A percentile compares a stretch with the other conserved stretches of the same genome.
These are phyloP conservation scores for Gaertneriomyces sp. DNA, from an alignment of 192 early-diverging fungal species.

Conservation along the genomic window DNA sequence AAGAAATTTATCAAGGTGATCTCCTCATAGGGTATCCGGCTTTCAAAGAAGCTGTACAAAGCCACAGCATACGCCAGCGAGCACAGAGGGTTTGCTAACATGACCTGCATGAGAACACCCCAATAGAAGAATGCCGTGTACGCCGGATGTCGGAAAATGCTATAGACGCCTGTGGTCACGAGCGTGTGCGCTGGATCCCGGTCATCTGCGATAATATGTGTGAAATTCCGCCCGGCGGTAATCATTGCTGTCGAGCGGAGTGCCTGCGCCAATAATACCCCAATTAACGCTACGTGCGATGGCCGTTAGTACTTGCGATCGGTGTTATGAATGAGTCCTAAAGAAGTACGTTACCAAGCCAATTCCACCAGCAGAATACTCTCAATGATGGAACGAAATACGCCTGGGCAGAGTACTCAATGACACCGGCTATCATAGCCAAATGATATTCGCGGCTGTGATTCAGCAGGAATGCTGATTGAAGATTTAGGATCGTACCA, in stretches of 20 bases:
- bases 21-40: constrained; percentile 80
- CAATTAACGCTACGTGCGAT: constrained; percentile 46
- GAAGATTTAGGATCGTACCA: neutral
- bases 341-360: constrained; percentile 32
- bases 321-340: neutral
- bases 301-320: neutral
- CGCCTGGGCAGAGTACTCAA: constrained; percentile 68
- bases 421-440: constrained; percentile 60
- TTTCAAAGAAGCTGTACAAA: constrained; percentile 71
- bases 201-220: constrained; percentile 70
- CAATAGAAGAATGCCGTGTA: constrained; percentile 96
- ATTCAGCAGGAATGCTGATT: constrained; percentile 68
- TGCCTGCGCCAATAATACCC: constrained; percentile 67
- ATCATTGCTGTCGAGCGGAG: constrained; percentile 84
- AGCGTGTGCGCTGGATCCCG: constrained; percentile 71
- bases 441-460: constrained; percentile 68
- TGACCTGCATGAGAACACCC: constrained; percentile 73
- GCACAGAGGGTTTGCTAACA: constrained; percentile 78
- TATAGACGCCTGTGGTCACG: constrained; percentile 76
- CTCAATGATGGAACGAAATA: constrained; percentile 62
- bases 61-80: constrained; percentile 60
- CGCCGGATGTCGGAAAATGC: constrained; percentile 84
- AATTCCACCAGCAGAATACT: constrained; percentile 28
- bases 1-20: constrained; percentile 70
- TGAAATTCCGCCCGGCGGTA: constrained; percentile 78